These are phyloP conservation scores for Pisolithus thermaeus DNA, from an alignment of 1,284 basidiomycete genomes.

Conservation along the genomic window DNA sequence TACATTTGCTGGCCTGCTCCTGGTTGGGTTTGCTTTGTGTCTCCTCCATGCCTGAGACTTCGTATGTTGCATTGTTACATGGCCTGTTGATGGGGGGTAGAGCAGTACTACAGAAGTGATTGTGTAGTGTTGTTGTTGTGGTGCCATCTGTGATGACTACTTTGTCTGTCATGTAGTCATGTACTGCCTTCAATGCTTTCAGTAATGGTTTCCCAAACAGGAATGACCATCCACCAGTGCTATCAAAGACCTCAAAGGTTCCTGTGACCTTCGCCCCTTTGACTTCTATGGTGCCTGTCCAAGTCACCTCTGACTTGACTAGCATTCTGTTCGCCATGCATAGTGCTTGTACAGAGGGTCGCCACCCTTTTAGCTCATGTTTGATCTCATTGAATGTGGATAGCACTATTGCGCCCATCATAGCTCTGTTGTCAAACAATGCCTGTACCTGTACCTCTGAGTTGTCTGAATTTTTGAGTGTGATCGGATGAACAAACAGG, in stretches of 20 bases:
- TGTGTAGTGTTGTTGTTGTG: not conserved
- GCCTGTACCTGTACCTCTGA: not conserved
- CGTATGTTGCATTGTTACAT: too few species aligned
- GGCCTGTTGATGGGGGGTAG: too few species aligned
- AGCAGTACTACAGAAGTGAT: not conserved
- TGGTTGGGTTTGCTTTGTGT: too few species aligned
- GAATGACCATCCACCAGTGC: not conserved
- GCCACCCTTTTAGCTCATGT: not conserved
- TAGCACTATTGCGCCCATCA: not conserved
- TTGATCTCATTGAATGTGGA: not conserved
- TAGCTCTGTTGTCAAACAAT: not conserved
- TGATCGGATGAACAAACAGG: too few species aligned
- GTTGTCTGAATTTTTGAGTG: too few species aligned
- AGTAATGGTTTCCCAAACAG: not conserved
- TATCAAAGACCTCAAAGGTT: not conserved
- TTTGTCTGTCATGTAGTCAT: not conserved
- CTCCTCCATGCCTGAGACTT: too few species aligned
- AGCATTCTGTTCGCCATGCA: not conserved
- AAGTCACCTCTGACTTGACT: not conserved
- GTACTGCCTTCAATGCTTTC: not conserved
- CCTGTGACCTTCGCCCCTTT: not conserved
- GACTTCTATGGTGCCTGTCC: not conserved
- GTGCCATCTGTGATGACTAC: not conserved
- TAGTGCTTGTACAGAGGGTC: not conserved
- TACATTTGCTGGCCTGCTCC: too few species aligned